A percentile compares a stretch with the other conserved stretches of the same genome.
Conservation (phyloP, 208 protist genomes). For the Trypanosoma caninum region DNA sequence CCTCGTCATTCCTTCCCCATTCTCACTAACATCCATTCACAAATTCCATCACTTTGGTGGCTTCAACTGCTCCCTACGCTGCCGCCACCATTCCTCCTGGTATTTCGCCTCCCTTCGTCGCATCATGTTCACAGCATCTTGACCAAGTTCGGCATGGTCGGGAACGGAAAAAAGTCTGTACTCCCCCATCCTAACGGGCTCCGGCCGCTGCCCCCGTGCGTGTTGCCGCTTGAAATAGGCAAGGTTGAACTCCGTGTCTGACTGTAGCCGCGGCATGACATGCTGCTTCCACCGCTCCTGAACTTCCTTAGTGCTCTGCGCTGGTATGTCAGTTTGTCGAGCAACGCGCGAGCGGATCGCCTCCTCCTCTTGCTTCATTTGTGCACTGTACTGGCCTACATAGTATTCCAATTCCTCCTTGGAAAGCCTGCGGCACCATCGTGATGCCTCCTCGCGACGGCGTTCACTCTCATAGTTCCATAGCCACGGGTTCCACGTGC, state of each 20-base stretch:
- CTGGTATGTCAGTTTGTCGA: slow-evolving; percentile 54
- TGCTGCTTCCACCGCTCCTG: slow-evolving; percentile 71
- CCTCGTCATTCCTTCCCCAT: too few species aligned
- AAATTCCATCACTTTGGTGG: slow-evolving; percentile 38
- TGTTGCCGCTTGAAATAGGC: slow-evolving; percentile 62
- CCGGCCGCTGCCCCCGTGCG: slow-evolving; percentile 23
- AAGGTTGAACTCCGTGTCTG: slow-evolving; percentile 78
- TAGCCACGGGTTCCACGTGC: slow-evolving; percentile 79
- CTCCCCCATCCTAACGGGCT: slow-evolving; percentile 46
- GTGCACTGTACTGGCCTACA: slow-evolving; percentile 60
- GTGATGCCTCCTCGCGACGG: slow-evolving; percentile 25
- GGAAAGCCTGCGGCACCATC: slow-evolving; percentile 72
- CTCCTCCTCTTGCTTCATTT: slow-evolving; percentile 79
- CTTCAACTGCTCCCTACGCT: slow-evolving; percentile 69
- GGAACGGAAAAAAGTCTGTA: slow-evolving; percentile 79
- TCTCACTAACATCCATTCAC: too few species aligned
- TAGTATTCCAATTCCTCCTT: slow-evolving; percentile 81
- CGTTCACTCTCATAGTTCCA: slow-evolving; percentile 65
- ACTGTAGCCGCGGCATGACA: slow-evolving; percentile 67
- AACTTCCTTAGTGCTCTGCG: slow-evolving; percentile 53
- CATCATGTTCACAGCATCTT: slow-evolving; percentile 82
- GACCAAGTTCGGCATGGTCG: slow-evolving; percentile 59
- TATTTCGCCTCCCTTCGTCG: slow-evolving; percentile 56
- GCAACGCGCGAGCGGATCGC: slow-evolving; percentile 44
- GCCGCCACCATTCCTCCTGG: slow-evolving; percentile 73